A percentile compares a stretch with the other conserved stretches of the same genome.
phyloP scores from a whole-genome alignment of 306 rosid genomes.

The Dalbergia cultrata region DNA sequence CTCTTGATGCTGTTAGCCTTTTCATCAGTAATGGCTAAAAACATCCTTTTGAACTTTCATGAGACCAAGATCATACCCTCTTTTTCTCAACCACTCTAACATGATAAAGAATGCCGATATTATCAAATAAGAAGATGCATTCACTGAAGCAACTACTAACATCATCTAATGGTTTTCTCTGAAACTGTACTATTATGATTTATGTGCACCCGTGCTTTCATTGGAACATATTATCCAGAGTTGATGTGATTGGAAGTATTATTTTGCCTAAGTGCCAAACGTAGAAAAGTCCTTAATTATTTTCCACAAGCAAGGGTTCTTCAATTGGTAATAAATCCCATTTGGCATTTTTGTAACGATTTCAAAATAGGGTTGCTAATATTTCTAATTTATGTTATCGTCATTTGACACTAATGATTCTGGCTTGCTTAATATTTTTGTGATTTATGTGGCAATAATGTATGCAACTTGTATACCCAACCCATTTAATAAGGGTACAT shows the following conservation, averaged over 20 bases:
- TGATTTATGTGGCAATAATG: slow-evolving; percentile 16
- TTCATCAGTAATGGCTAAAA: too few species aligned
- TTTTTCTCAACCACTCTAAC: neutral
- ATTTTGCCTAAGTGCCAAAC: too few species aligned
- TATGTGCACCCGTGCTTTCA: neutral
- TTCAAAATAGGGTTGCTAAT: neutral
- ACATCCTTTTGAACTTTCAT: too few species aligned
- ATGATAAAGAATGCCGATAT: neutral
- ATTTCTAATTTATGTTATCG: neutral
- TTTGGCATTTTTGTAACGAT: neutral
- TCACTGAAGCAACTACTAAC: neutral
- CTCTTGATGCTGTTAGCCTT: too few species aligned
- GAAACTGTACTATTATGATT: neutral
- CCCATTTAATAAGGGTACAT: neutral
- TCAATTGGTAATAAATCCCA: neutral
- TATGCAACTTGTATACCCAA: neutral
- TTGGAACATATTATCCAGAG: neutral
- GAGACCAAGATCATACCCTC: neutral
- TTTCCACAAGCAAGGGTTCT: slow-evolving; percentile 3
- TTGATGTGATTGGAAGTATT: too few species aligned
- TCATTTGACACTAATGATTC: neutral
- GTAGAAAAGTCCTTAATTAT: neutral
- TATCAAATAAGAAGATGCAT: neutral
- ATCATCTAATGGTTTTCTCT: neutral
- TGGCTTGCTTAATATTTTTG: neutral